Conservation (phyloP, 2,329 filamentous ascomycete genomes). For the Fusarium ramigenum region DNA sequence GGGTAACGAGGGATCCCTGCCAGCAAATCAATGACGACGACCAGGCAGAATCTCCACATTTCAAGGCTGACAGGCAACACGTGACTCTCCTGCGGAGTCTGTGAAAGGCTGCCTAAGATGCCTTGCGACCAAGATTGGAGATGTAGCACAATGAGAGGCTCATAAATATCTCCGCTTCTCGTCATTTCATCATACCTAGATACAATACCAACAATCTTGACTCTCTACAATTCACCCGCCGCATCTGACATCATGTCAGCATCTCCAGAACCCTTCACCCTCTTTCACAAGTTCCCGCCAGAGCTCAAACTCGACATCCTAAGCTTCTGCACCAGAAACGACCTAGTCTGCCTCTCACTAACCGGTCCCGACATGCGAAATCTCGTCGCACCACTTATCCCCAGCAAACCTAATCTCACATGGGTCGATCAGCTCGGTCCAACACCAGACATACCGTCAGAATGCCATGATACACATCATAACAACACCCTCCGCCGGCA, state of each 20-base stretch:
- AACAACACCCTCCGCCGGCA: fast-evolving
- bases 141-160: not conserved
- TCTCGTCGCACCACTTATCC: not conserved
- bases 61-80: not conserved
- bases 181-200: not conserved
- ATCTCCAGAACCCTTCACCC: not conserved
- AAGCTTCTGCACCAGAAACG: not conserved
- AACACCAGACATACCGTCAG: not conserved
- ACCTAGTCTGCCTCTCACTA: conserved; percentile 9
- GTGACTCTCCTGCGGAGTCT: not conserved
- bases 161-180: not conserved
- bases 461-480: not conserved
- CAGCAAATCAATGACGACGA: not conserved
- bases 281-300: not conserved
- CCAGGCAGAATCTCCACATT: not conserved
- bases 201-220: too few relatives aligned
- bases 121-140: not conserved
- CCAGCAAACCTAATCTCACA: not conserved
- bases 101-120: not conserved
- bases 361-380: not conserved
- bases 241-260: not conserved
- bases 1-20: not conserved
- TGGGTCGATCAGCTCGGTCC: not conserved
- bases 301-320: conserved; percentile 10
- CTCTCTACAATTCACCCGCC: not conserved